Evolutionary conservation across 441 rosid genomes (phyloP).

Genomic region (Erodium trifolium): DNA sequence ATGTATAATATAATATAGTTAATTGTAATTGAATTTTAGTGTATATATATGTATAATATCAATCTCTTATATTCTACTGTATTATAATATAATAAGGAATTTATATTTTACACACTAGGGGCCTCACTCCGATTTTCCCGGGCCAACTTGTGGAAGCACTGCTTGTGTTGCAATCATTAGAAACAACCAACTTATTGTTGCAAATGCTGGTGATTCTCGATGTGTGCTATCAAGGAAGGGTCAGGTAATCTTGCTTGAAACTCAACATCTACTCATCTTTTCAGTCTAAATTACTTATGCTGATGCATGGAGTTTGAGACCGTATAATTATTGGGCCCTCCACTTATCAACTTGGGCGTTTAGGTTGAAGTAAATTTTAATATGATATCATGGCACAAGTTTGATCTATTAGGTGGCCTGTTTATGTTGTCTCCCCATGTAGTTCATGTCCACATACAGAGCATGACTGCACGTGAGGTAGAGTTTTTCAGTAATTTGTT

Average conservation of each 20-base stretch:
- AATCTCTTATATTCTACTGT: not conserved
- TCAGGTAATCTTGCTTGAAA: constrained; percentile 42
- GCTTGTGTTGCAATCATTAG: constrained; percentile 73
- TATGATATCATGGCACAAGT: not conserved
- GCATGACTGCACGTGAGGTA: too few species aligned
- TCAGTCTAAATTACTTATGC: not conserved
- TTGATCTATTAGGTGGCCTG: not conserved
- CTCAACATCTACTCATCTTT: not conserved
- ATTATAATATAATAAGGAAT: not conserved
- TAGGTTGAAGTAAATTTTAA: not conserved
- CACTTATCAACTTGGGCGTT: not conserved
- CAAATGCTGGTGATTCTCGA: constrained; percentile 94
- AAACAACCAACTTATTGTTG: constrained; percentile 59
- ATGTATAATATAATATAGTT: not conserved
- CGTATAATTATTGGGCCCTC: not conserved
- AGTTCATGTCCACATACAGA: too few species aligned
- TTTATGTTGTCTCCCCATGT: not conserved
- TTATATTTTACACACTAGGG: constrained; percentile 42
- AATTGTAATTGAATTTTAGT: not conserved
- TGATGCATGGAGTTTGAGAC: too few species aligned
- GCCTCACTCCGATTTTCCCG: constrained; percentile 73
- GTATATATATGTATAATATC: not conserved
- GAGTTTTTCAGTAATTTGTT: too few species aligned
- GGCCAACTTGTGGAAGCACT: constrained; percentile 73
- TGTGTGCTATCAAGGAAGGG: constrained; percentile 80